Conservation (phyloP, 148 eudicot genomes). For the Rhododendron henanense region DNA sequence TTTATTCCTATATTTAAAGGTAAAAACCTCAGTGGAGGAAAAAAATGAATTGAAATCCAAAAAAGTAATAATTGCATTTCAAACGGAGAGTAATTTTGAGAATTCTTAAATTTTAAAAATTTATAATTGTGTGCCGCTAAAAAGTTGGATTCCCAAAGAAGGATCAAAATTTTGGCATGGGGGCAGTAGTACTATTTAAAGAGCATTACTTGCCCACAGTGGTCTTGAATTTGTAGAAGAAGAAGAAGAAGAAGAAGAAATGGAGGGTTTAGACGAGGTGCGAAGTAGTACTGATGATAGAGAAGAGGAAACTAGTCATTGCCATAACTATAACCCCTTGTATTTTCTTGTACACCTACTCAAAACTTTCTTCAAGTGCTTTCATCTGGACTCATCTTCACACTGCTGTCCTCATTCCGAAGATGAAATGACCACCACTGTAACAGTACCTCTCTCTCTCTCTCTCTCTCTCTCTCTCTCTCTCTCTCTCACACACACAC, state of each 20-base stretch:
- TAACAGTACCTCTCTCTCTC: neutral
- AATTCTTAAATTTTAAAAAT: too few species aligned
- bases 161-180: too few species aligned
- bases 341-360: neutral
- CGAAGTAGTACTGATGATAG: neutral
- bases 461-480: slow-evolving; percentile 15
- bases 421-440: neutral
- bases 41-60: too few species aligned
- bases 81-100: too few species aligned
- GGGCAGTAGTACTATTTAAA: too few species aligned
- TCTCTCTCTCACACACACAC: too few species aligned
- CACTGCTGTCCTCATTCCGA: neutral
- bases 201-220: neutral
- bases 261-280: neutral
- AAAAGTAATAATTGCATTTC: too few species aligned
- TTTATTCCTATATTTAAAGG: too few species aligned
- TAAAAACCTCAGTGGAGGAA: too few species aligned
- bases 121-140: too few species aligned
- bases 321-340: neutral
- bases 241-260: neutral
- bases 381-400: neutral
- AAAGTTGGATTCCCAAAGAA: too few species aligned
- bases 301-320: neutral
- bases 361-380: slow-evolving; percentile 1
- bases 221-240: neutral